A percentile compares a stretch with the other conserved stretches of the same genome.
Evolutionary conservation across 139 green algal species (phyloP).

Genomic region (Tetraselmis striata): DNA sequence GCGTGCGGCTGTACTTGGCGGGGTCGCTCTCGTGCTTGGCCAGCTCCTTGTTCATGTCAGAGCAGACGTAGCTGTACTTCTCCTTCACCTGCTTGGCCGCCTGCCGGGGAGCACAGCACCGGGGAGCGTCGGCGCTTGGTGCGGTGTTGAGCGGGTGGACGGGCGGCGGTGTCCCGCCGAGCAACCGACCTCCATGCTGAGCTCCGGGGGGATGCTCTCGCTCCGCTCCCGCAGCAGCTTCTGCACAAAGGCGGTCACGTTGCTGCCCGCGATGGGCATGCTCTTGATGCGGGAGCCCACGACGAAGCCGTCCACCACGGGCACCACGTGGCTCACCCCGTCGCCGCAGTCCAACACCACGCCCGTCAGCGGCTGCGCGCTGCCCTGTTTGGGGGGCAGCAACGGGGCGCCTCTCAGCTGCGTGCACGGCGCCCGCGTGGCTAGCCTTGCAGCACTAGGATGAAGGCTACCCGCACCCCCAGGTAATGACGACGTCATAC

Average conservation of each 20-base stretch:
- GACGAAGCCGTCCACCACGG: constrained; percentile 73
- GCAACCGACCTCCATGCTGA: neutral
- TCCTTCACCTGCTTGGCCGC: constrained; percentile 65
- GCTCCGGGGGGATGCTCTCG: neutral
- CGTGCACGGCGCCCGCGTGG: too few species aligned
- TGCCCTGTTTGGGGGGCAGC: constrained; percentile 6
- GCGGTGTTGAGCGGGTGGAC: neutral
- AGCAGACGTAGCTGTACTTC: constrained; percentile 56
- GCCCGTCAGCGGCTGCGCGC: constrained; percentile 46
- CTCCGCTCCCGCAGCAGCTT: constrained; percentile 34
- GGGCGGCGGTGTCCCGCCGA: constrained; percentile 1
- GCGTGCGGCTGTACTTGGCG: constrained; percentile 44
- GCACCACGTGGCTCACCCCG: constrained; percentile 68
- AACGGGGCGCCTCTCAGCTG: neutral
- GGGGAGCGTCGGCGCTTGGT: neutral
- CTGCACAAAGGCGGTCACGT: constrained; percentile 48
- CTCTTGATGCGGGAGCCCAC: constrained; percentile 47
- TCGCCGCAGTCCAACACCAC: constrained; percentile 71
- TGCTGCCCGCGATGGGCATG: constrained; percentile 62
- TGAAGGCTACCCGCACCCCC: too few species aligned
- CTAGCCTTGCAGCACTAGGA: too few species aligned
- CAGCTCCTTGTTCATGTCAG: constrained; percentile 58
- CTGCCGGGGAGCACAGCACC: constrained; percentile 36
- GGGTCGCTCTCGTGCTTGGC: constrained; percentile 48
- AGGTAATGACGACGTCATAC: too few species aligned